These are phyloP conservation scores for Fusarium oligoseptatum DNA, from an alignment of 2,329 filamentous ascomycete species.

Conservation along the genomic window DNA sequence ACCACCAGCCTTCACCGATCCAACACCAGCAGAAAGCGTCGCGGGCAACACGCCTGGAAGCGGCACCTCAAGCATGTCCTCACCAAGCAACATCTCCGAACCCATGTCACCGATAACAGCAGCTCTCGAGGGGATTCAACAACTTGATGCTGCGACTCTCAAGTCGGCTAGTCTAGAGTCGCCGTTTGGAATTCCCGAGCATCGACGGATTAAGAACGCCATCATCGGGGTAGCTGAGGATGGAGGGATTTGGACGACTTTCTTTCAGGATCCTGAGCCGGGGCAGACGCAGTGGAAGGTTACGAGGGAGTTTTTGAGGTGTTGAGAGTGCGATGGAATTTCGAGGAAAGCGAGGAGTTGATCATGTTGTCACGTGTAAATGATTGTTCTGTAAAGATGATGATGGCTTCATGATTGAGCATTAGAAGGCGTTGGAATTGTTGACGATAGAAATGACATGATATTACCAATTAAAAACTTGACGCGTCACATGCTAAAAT, in stretches of 20 bases:
- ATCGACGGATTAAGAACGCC: slow-evolving; percentile 48
- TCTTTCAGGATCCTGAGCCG: slow-evolving; percentile 46
- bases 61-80: slow-evolving; percentile 1
- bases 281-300: slow-evolving; percentile 48
- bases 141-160: slow-evolving; percentile 18
- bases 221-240: slow-evolving; percentile 45
- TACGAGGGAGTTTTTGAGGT: slow-evolving; percentile 45
- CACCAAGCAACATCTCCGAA: slow-evolving; percentile 13
- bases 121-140: slow-evolving; percentile 34
- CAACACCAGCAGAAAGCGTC: slow-evolving; percentile 8
- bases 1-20: slow-evolving; percentile 32
- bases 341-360: neutral
- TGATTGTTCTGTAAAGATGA: neutral
- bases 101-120: slow-evolving; percentile 25
- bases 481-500: neutral
- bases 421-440: neutral
- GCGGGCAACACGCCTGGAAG: neutral
- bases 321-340: slow-evolving; percentile 3
- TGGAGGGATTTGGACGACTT: slow-evolving; percentile 46
- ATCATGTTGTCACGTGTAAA: no score
- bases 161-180: slow-evolving; percentile 32
- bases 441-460: neutral
- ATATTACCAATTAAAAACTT: neutral
- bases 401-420: neutral
- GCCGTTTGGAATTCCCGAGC: slow-evolving; percentile 48